Conservation (phyloP, 2,329 filamentous ascomycete species). For the Xylariaceae sp. region DNA sequence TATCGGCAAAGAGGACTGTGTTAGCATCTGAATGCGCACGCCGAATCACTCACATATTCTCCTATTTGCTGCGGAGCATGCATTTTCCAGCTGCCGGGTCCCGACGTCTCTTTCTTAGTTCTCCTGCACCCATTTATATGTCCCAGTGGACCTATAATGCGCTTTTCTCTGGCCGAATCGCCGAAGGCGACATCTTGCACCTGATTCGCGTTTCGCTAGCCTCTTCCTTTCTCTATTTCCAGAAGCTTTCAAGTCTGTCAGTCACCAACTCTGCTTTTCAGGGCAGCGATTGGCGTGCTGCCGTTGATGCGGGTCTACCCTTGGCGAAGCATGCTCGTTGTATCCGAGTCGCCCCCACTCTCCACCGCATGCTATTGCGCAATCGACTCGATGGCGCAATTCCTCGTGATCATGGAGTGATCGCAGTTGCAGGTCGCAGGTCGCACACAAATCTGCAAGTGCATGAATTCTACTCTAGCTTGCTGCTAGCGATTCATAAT, state of each 20-base stretch:
- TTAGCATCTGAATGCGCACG: neutral
- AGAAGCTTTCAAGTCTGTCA: neutral
- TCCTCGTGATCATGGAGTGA: constrained; percentile 49
- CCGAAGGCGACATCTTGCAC: constrained; percentile 12
- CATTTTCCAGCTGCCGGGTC: constrained; percentile 4
- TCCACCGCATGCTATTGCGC: constrained; percentile 31
- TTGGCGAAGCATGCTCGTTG: constrained; percentile 19
- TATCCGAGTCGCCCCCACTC: constrained; percentile 23
- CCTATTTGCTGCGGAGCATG: constrained; percentile 14
- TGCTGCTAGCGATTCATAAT: constrained; percentile 21
- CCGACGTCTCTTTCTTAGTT: neutral
- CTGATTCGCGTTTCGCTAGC: constrained; percentile 17
- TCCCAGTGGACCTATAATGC: constrained; percentile 15
- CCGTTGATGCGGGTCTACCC: constrained; percentile 16
- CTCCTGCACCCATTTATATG: constrained; percentile 1
- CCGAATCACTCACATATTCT: neutral
- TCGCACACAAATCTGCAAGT: constrained; percentile 12
- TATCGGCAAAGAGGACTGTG: neutral
- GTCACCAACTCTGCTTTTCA: neutral
- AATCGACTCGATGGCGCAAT: constrained; percentile 52
- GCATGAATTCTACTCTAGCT: constrained; percentile 23
- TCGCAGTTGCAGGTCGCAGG: constrained; percentile 17
- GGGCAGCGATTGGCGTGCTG: constrained; percentile 23
- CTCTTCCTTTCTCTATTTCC: neutral
- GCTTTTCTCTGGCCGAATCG: constrained; percentile 5